phyloP scores from a whole-genome alignment of 1,139 yeast species.

The Hanseniaspora uvarum region DNA sequence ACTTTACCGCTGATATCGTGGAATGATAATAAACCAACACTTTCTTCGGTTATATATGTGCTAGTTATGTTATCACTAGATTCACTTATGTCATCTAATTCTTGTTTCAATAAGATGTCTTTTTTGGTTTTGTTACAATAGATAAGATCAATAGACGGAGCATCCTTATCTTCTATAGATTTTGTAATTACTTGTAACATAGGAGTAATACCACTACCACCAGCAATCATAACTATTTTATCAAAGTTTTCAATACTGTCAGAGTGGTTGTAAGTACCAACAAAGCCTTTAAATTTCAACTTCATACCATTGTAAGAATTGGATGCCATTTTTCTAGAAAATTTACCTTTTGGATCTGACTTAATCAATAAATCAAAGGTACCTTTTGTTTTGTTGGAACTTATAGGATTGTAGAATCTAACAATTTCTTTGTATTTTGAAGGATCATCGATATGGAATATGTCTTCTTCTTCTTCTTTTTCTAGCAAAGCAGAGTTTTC shows the following conservation, averaged over 20 bases:
- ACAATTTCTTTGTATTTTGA: constrained; percentile 26
- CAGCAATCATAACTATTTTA: constrained; percentile 62
- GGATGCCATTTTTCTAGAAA: constrained; percentile 52
- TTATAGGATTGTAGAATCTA: constrained; percentile 66
- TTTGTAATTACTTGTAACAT: constrained; percentile 55
- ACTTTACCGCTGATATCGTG: constrained; percentile 45
- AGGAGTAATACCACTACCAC: constrained; percentile 77
- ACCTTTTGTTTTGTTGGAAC: constrained; percentile 58
- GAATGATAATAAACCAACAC: constrained; percentile 49
- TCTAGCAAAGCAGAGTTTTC: neutral
- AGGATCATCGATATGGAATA: constrained; percentile 16
- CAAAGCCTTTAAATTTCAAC: constrained; percentile 67
- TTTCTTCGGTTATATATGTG: constrained; percentile 45
- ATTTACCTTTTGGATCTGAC: constrained; percentile 59
- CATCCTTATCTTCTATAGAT: constrained; percentile 51
- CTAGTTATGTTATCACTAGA: constrained; percentile 54
- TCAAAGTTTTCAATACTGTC: constrained; percentile 44
- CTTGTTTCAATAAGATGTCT: constrained; percentile 59
- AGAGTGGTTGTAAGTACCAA: constrained; percentile 55
- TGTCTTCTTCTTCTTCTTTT: neutral
- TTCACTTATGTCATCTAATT: constrained; percentile 55
- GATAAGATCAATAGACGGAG: constrained; percentile 48
- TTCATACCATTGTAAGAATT: constrained; percentile 32
- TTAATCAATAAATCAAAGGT: constrained; percentile 66
- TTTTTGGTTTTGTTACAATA: constrained; percentile 65